Evolutionary conservation across 495 filamentous ascomycete species (phyloP).

Genomic region (Penicillium chermesinum): DNA sequence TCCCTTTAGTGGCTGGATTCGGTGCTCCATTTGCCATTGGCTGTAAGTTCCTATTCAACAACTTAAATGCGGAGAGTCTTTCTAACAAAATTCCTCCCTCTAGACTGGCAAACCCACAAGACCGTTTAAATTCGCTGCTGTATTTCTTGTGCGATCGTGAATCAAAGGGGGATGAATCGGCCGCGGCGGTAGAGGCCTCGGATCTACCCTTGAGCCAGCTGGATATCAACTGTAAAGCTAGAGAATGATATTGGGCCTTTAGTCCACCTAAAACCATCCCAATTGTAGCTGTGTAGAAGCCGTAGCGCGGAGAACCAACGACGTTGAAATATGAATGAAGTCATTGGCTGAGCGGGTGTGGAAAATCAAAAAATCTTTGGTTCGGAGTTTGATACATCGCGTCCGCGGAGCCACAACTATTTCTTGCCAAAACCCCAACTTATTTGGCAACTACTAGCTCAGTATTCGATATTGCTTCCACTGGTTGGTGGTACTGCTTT

Average conservation of each 20-base stretch:
- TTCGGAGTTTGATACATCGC: constrained; percentile 24
- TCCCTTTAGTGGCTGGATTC: constrained; percentile 64
- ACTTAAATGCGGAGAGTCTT: too few relatives aligned
- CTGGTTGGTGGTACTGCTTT: constrained; percentile 1
- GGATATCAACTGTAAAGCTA: constrained; percentile 43
- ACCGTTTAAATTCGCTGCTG: constrained; percentile 33
- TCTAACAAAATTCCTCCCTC: constrained; percentile 26
- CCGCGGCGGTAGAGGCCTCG: constrained; percentile 23
- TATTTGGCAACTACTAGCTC: background rate
- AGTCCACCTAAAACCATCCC: constrained; percentile 7
- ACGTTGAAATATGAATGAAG: constrained; percentile 46
- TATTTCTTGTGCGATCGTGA: constrained; percentile 16
- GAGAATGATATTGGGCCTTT: constrained; percentile 32
- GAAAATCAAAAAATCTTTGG: constrained; percentile 44
- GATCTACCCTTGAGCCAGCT: constrained; percentile 20
- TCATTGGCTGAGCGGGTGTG: constrained; percentile 43
- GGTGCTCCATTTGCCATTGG: constrained; percentile 74
- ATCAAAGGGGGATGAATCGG: constrained; percentile 10
- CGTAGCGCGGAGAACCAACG: constrained; percentile 12
- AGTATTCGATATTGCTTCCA: background rate
- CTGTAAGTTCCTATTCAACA: constrained; percentile 64
- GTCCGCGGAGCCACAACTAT: constrained; percentile 18
- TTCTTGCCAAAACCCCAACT: constrained; percentile 6
- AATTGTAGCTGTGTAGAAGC: constrained; percentile 22
- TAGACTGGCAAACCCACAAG: constrained; percentile 88